Evolutionary conservation across 2,329 filamentous ascomycete genomes (phyloP).

Genomic region (Nigrospora oryzae): DNA sequence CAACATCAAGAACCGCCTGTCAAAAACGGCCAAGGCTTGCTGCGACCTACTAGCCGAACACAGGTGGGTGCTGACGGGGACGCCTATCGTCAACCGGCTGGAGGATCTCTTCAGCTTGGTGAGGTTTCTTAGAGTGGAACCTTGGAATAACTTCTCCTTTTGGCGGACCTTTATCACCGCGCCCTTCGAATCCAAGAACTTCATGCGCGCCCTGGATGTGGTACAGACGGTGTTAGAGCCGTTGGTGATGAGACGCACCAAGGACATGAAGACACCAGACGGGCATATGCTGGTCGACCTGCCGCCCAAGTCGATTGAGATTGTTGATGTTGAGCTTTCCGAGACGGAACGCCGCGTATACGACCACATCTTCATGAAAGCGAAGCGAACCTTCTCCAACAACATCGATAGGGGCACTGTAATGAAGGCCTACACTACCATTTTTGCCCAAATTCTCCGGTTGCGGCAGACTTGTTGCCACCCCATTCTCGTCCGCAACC

Average conservation of each 20-base stretch:
- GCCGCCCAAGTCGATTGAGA: constrained; percentile 71
- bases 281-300: constrained; percentile 69
- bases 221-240: constrained; percentile 96
- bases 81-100: constrained; percentile 90
- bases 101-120: constrained; percentile 93
- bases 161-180: constrained; percentile 99
- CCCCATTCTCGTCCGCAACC: constrained; percentile 79
- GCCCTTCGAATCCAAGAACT: constrained; percentile 92
- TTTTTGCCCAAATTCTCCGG: constrained; percentile 92
- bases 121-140: constrained; percentile 86
- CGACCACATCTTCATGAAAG: constrained; percentile 76
- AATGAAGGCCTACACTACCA: constrained; percentile 91
- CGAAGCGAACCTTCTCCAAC: constrained; percentile 74
- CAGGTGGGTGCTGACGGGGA: constrained; percentile 90
- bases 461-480: constrained; percentile 93
- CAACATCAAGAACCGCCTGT: constrained; percentile 80
- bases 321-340: constrained; percentile 81
- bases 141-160: constrained; percentile 98
- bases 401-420: constrained; percentile 89
- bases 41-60: constrained; percentile 81
- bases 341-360: constrained; percentile 84
- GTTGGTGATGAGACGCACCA: constrained; percentile 87
- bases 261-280: constrained; percentile 94
- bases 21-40: constrained; percentile 91
- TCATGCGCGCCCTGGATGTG: constrained; percentile 86